Evolutionary conservation across 2,329 filamentous ascomycete genomes (phyloP), one percentile per base, ranked within the genome.

Genomic region (Microsporum canis): DNA sequence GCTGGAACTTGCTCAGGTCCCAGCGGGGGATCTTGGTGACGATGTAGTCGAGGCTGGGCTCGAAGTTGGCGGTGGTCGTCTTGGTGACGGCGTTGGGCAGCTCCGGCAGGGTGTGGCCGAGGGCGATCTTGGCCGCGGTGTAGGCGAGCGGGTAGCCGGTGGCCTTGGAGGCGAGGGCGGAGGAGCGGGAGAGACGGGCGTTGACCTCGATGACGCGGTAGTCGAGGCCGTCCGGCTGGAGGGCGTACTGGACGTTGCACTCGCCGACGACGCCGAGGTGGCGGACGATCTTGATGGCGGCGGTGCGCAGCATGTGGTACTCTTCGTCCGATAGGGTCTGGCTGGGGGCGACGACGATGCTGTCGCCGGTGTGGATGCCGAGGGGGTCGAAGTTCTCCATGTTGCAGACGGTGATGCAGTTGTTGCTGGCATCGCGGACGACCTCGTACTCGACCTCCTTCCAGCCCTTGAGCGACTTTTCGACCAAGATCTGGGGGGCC

Each of bases 201-300:
- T 99, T 99, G 77, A 99, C 92, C 77, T 99, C 94, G 70, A 99
- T 99, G 65, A 99, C 92, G 73, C 94, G 86, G 81, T 97, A 99
- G 79, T 99, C 94, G 63, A 96, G 86, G 62, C 92, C 92, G 77
- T 96, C 91, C 14, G 94, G 94, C 76, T 96, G 91, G 65, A 99
- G 84, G 65, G 91, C 91, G 75, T 99, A 99, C 77, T 97, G 92
- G 38, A 96, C 91, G 75, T 99, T 99, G 78, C 94, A 99, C 79
- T 99, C 94, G 75, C 94, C 94, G 56, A 97, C 92, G 58, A 99
- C 94, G 67, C 92, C 92, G 66, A 99, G 82, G 76, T 99, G 94
- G 65, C 94, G 88, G 69, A 99, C 89, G 71, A 99, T 96, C 82
- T 97, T 97, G 80, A 97, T 96, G 55, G 94, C 90, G 65, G 94